Evolutionary conservation across 345 rosid species (phyloP).

Genomic region (Syzygium oleosum): DNA sequence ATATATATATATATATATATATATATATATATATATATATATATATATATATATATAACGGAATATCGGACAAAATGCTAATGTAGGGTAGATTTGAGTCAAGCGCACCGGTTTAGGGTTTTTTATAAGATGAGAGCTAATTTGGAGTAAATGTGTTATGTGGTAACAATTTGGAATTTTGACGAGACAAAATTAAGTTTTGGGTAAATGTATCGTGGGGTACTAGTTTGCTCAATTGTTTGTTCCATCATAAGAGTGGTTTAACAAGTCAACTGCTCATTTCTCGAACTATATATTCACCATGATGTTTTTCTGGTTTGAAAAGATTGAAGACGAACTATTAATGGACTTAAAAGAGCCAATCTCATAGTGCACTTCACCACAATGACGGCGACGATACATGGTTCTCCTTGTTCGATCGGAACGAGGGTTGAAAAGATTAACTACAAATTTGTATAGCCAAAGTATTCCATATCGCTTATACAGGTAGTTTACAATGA

Average conservation of each 20-base stretch:
- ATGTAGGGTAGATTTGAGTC: not conserved
- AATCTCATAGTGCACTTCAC: not conserved
- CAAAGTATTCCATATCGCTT: not conserved
- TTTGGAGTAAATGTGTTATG: not conserved
- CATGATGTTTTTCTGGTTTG: not conserved
- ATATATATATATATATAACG: not conserved
- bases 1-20: not conserved
- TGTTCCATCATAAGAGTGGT: not conserved
- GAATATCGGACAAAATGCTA: not conserved
- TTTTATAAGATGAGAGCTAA: not conserved
- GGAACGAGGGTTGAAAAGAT: not conserved
- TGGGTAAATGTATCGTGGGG: not conserved
- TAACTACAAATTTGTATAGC: not conserved
- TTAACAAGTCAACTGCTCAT: not conserved
- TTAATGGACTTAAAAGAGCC: not conserved
- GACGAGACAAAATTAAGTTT: not conserved
- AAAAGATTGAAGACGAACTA: not conserved
- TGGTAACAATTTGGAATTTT: not conserved
- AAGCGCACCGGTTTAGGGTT: not conserved
- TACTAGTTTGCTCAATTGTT: not conserved
- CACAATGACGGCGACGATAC: not conserved
- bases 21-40: not conserved
- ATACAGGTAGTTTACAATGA: not conserved
- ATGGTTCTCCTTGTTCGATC: not conserved
- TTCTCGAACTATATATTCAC: not conserved